phyloP scores from a whole-genome alignment of 176 grass and related monocot species.

The Aegilops umbellulata region DNA sequence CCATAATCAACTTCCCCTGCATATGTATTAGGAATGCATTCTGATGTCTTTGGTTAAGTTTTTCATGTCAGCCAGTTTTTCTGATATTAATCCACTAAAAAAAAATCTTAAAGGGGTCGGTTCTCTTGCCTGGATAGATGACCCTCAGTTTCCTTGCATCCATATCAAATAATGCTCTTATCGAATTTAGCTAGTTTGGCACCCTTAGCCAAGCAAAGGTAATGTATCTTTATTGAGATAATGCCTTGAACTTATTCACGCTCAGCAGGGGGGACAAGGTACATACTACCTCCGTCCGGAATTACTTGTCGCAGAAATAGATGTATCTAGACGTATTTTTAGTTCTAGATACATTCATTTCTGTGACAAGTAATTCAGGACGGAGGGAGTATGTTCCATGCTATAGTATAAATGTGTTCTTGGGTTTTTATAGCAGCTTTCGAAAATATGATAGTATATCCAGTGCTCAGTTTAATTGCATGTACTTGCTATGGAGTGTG shows the following conservation, averaged over 20 bases:
- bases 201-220: neutral
- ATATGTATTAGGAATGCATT: slow-evolving; percentile 15
- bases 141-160: neutral
- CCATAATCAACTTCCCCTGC: neutral
- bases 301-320: too few species aligned
- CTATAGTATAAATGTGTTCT: slow-evolving; percentile 1
- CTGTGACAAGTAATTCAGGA: too few species aligned
- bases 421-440: neutral
- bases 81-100: neutral
- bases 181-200: slow-evolving; percentile 18
- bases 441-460: neutral
- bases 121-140: slow-evolving; percentile 2
- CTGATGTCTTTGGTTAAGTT: slow-evolving; percentile 33
- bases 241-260: neutral
- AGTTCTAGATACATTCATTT: too few species aligned
- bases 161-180: neutral
- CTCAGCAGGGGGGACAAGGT: neutral
- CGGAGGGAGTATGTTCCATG: neutral
- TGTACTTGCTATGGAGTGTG: neutral
- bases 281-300: neutral
- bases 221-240: slow-evolving; percentile 9
- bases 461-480: neutral
- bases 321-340: too few species aligned
- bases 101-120: neutral
- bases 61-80: slow-evolving; percentile 8